Conservation (phyloP, 148 eudicot species). For the Heliosperma pusillum region DNA sequence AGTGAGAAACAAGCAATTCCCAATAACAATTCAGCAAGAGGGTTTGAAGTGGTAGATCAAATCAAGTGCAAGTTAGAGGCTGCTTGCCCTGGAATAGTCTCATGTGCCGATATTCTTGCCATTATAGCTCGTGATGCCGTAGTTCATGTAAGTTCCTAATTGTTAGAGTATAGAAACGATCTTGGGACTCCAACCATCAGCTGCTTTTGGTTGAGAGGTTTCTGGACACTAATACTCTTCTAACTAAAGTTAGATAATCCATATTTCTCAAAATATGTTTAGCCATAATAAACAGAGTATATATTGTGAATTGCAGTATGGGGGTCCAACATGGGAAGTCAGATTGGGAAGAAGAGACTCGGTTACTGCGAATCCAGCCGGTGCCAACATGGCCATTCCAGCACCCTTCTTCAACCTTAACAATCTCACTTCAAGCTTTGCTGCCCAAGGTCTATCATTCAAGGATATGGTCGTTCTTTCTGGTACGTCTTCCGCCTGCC, state of each 20-base stretch:
- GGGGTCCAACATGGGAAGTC: slow-evolving; percentile 44
- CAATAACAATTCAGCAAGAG: slow-evolving; percentile 38
- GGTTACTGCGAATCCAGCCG: slow-evolving; percentile 34
- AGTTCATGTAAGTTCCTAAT: slow-evolving; percentile 26
- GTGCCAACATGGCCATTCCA: slow-evolving; percentile 32
- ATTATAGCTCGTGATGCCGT: slow-evolving; percentile 44
- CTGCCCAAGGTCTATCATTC: slow-evolving; percentile 30
- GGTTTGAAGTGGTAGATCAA: slow-evolving; percentile 42
- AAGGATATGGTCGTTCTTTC: slow-evolving; percentile 44
- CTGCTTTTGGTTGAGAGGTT: too few species aligned
- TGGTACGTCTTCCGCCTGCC: slow-evolving; percentile 18
- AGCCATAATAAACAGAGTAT: too few species aligned
- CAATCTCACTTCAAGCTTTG: slow-evolving; percentile 13
- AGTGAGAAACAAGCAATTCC: slow-evolving; percentile 39
- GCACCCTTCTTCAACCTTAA: slow-evolving; percentile 19
- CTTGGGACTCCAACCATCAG: too few species aligned
- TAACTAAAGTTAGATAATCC: not conserved
- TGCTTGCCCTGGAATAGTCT: slow-evolving; percentile 43
- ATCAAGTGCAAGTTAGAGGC: slow-evolving; percentile 40
- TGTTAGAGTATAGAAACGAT: too few species aligned
- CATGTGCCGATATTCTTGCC: slow-evolving; percentile 53
- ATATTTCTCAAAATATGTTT: too few species aligned
- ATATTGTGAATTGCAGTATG: slow-evolving; percentile 26
- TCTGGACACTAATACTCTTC: too few species aligned
- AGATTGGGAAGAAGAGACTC: slow-evolving; percentile 50